These are phyloP conservation scores for Fusarium haematococcum DNA, from an alignment of 2,329 filamentous ascomycete species.

Conservation along the genomic window DNA sequence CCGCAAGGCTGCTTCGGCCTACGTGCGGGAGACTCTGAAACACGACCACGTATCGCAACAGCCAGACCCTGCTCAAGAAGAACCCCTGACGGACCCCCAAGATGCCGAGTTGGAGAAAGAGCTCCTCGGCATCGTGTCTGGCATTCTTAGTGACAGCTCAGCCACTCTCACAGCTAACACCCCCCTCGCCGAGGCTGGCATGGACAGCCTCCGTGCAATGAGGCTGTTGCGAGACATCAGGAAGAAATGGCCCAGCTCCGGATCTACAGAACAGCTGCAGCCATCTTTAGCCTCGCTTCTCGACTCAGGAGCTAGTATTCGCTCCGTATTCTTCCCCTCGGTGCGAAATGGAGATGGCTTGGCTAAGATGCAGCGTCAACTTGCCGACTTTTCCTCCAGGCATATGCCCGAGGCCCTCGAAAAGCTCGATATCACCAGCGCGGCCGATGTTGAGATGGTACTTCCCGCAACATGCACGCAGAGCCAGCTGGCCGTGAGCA, in stretches of 20 bases:
- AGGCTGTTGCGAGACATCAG: slow-evolving; percentile 17
- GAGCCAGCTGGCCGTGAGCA: slow-evolving; percentile 22
- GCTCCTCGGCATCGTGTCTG: not conserved
- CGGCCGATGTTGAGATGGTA: not conserved
- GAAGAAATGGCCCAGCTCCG: not conserved
- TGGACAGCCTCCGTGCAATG: slow-evolving; percentile 28
- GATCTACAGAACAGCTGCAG: not conserved
- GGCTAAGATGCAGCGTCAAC: not conserved
- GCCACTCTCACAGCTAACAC: not conserved
- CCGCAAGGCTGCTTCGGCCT: not conserved
- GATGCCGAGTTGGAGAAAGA: not conserved
- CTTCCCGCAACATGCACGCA: slow-evolving; percentile 18
- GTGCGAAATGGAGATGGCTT: not conserved
- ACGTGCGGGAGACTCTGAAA: not conserved
- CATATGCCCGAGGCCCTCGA: not conserved
- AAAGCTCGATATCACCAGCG: not conserved
- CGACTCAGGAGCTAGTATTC: not conserved
- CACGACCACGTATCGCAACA: not conserved
- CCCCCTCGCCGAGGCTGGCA: not conserved
- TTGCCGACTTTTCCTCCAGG: not conserved
- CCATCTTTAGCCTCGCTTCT: slow-evolving; percentile 14
- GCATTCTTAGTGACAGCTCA: not conserved
- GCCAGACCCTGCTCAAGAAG: not conserved
- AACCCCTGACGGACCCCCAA: not conserved
- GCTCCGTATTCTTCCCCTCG: slow-evolving; percentile 5